Conservation (phyloP, 2,329 filamentous ascomycete species). For the Cytospora piceae region DNA sequence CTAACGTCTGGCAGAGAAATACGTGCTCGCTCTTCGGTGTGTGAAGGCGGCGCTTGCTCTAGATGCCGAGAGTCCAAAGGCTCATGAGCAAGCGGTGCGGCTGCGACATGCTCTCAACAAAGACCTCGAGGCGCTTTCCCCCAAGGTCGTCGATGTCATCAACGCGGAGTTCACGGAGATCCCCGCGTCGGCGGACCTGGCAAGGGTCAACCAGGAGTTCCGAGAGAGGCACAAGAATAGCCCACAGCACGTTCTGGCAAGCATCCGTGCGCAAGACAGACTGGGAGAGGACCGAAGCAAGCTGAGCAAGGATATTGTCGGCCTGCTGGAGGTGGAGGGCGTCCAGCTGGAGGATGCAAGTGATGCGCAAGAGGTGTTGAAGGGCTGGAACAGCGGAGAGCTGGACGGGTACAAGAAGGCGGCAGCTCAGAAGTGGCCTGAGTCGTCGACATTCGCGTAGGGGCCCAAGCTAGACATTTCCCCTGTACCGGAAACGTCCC, state of each 20-base stretch:
- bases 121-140: constrained; percentile 61
- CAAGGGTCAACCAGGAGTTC: constrained; percentile 69
- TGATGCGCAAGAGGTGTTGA: constrained; percentile 47
- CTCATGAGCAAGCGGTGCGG: constrained; percentile 75
- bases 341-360: constrained; percentile 46
- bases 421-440: constrained; percentile 55
- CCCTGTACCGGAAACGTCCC: not conserved
- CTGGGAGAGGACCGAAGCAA: constrained; percentile 61
- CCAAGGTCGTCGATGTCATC: constrained; percentile 70
- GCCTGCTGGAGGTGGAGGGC: constrained; percentile 47
- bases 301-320: constrained; percentile 65
- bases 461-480: not conserved
- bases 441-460: constrained; percentile 49
- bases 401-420: constrained; percentile 52
- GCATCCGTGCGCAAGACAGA: constrained; percentile 60
- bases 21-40: constrained; percentile 83
- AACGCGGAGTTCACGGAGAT: constrained; percentile 68
- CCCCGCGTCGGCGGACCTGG: constrained; percentile 60
- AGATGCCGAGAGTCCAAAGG: constrained; percentile 68
- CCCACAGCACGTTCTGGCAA: constrained; percentile 65
- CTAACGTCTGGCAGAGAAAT: constrained; percentile 67
- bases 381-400: constrained; percentile 54
- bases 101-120: constrained; percentile 67
- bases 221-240: constrained; percentile 64
- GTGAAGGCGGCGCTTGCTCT: constrained; percentile 74